Evolutionary conservation across 2,329 filamentous ascomycete species (phyloP), one percentile per base, ranked within the genome.

Genomic region (Pseudocercospora fuligena): DNA sequence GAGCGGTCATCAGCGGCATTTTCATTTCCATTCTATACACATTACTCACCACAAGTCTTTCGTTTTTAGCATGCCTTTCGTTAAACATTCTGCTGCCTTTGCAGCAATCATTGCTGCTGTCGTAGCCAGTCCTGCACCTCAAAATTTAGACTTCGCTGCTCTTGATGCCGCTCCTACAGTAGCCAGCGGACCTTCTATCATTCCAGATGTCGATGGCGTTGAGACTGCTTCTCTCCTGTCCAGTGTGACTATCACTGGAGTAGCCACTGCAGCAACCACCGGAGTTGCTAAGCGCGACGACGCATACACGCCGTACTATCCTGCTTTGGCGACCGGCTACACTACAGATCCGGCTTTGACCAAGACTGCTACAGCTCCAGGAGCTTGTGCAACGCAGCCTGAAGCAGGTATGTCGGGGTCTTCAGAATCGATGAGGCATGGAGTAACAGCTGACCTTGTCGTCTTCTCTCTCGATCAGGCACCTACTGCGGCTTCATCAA

Each of bases 401-500:
- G 76, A 78, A 64, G 72, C 69, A 12, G 76, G 76, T n/a, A 56
- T 8, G 16, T 56, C 16, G 11, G 14, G 4, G 5, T 2, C 46
- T 21, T 49, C 4, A 16, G 14, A n/a, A 1, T 40, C 36, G 36
- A 40, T 14, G 31, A 12, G 9, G 36, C 36, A 7, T 40, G 5
- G 36, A 16, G 5, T n/a, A n/a, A 16, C 16, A 43, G 40, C 40
- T 43, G 40, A 43, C 40, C 5, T 43, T n/a, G 40, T 9, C 16
- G 2, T 40, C 40, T n/a, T 43, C 2, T n/a, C 40, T n/a, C n/a
- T n/a, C 7, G 40, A 43, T 43, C 16, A 43, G 40, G 40, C 23
- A 78, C 76, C 8, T 78, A 73, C 70, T 78, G 77, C 57, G 78
- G 78, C 23, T 79, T 79, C 69, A 76, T 79, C 70, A 79, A 79